Conservation (phyloP, 2,329 filamentous ascomycete genomes). For the Blastomyces gilchristii region DNA sequence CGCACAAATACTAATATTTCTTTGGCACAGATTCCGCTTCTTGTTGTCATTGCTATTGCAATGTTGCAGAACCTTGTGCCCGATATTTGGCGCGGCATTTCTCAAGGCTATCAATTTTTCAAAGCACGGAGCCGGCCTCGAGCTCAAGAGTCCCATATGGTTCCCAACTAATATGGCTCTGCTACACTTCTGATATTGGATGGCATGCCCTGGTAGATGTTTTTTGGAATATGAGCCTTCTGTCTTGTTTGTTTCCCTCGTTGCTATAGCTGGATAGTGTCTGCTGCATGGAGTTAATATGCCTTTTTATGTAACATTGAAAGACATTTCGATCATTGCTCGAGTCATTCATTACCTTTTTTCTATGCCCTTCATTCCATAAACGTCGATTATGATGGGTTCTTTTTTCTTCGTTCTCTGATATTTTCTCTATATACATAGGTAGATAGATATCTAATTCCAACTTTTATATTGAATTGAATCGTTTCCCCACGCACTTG, state of each 20-base stretch:
- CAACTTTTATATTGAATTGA: not conserved
- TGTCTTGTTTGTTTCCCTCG: not conserved
- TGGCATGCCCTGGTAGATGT: not conserved
- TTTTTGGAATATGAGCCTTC: not conserved
- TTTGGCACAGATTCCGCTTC: conserved; percentile 36
- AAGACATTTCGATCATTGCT: not conserved
- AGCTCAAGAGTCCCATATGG: not conserved
- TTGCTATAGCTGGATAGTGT: not conserved
- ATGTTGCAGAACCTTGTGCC: conserved; percentile 38
- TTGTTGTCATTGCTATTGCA: conserved; percentile 36
- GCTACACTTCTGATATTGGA: not conserved
- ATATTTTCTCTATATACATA: not conserved
- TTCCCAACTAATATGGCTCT: not conserved
- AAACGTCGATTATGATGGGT: not conserved
- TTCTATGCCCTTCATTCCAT: not conserved
- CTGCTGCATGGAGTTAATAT: not conserved
- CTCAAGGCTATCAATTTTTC: conserved; percentile 31
- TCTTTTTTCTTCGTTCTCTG: not conserved
- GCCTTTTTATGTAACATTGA: not conserved
- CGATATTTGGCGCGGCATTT: conserved; percentile 32
- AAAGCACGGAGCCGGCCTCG: conserved; percentile 16
- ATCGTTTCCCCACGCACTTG: not conserved
- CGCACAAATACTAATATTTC: conserved; percentile 17
- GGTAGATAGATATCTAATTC: conserved; percentile 3
- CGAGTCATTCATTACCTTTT: conserved; percentile 9